Conservation (phyloP, 805 yeast species). For the Barnettozyma wickerhamii region DNA sequence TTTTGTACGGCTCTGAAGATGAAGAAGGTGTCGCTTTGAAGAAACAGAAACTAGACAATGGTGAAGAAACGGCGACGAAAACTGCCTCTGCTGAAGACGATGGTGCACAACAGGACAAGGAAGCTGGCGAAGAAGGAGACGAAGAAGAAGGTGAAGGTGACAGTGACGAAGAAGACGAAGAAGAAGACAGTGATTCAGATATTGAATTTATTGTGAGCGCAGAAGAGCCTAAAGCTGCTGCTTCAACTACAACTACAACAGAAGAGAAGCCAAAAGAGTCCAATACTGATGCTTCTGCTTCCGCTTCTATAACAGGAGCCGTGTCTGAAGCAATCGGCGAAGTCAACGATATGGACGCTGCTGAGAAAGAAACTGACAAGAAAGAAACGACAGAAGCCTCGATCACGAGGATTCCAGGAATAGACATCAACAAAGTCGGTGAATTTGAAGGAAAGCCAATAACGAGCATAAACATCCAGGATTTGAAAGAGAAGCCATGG, state of each 20-base stretch:
- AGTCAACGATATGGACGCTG: conserved; percentile 28
- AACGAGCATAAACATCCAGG: conserved; percentile 74
- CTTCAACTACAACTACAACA: conserved; percentile 20
- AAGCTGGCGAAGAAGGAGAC: conserved; percentile 26
- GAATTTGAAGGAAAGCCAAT: conserved; percentile 76
- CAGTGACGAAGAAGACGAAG: conserved; percentile 45
- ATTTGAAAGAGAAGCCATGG: conserved; percentile 95
- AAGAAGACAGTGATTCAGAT: conserved; percentile 54
- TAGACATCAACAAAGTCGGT: conserved; percentile 73
- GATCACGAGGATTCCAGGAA: conserved; percentile 36
- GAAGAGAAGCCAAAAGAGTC: conserved; percentile 6
- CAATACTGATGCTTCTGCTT: conserved; percentile 19
- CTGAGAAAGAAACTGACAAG: conserved; percentile 16
- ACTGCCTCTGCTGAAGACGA: conserved; percentile 21
- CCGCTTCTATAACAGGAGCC: conserved; percentile 27
- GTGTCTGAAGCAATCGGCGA: conserved; percentile 31
- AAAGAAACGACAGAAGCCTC: conserved; percentile 32
- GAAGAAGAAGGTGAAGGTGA: conserved; percentile 41
- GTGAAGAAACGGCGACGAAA: conserved; percentile 34
- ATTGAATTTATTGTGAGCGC: conserved; percentile 77
- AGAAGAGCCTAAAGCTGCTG: conserved; percentile 24
- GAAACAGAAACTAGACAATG: conserved; percentile 12
- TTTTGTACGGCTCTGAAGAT: conserved; percentile 29
- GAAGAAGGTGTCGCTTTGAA: conserved; percentile 10
- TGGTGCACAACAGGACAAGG: conserved; percentile 21